Evolutionary conservation across 2,329 filamentous ascomycete genomes (phyloP).

Genomic region (Aspergillus arachidicola): DNA sequence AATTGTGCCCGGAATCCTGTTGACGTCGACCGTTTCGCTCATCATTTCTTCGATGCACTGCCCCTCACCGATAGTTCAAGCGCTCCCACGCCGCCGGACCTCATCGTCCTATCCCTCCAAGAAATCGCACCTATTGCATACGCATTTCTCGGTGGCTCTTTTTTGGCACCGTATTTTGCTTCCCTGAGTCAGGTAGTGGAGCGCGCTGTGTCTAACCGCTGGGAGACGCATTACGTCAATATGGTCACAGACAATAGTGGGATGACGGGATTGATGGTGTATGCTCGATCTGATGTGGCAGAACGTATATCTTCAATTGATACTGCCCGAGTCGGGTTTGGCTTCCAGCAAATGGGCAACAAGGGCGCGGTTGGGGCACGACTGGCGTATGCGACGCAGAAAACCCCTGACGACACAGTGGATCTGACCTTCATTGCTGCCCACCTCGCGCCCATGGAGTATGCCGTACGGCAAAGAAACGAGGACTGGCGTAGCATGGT

Average conservation of each 20-base stretch:
- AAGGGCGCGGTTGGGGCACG: constrained; percentile 88
- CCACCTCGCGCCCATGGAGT: constrained; percentile 87
- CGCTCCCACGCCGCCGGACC: constrained; percentile 62
- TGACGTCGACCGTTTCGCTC: constrained; percentile 69
- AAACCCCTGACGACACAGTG: constrained; percentile 49
- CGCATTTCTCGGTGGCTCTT: constrained; percentile 82
- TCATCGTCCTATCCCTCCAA: constrained; percentile 73
- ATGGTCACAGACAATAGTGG: constrained; percentile 75
- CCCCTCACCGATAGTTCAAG: constrained; percentile 48
- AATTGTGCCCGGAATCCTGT: constrained; percentile 79
- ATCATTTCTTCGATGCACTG: constrained; percentile 67
- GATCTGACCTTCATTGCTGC: constrained; percentile 84
- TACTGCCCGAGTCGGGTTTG: constrained; percentile 81
- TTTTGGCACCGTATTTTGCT: constrained; percentile 74
- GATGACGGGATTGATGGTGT: constrained; percentile 88
- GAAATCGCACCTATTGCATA: constrained; percentile 84
- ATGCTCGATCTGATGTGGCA: constrained; percentile 65
- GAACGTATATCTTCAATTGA: constrained; percentile 66
- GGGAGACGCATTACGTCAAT: constrained; percentile 64
- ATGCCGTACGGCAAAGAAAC: constrained; percentile 73
- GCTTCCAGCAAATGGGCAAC: constrained; percentile 86
- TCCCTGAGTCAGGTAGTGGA: constrained; percentile 72
- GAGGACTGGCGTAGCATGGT: constrained; percentile 87
- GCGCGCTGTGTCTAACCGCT: constrained; percentile 60
- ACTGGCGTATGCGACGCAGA: constrained; percentile 58